Conservation (phyloP, 768 basidiomycete genomes). For the Kwoniella sp. region DNA sequence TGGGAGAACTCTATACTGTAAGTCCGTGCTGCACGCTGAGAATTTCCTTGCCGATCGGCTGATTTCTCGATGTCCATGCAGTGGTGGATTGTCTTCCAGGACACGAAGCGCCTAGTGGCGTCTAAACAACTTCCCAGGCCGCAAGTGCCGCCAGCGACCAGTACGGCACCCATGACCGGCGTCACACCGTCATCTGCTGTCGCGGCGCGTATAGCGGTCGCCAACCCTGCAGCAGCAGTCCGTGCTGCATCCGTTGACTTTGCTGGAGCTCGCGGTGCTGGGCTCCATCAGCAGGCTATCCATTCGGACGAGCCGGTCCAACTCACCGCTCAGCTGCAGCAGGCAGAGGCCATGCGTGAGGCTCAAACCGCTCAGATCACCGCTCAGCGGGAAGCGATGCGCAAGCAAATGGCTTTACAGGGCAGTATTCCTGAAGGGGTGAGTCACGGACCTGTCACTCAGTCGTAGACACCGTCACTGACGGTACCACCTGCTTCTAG, state of each 20-base stretch:
- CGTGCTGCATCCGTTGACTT: slow-evolving; percentile 25
- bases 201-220: slow-evolving; percentile 33
- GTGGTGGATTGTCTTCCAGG: slow-evolving; percentile 30
- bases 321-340: slow-evolving; percentile 21
- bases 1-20: slow-evolving; percentile 29
- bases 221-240: slow-evolving; percentile 28
- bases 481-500: not conserved
- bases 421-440: not conserved
- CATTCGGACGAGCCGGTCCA: slow-evolving; percentile 1
- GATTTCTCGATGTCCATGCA: slow-evolving; percentile 3
- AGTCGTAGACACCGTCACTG: not conserved
- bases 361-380: slow-evolving; percentile 27
- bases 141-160: not conserved
- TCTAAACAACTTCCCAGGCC: slow-evolving; percentile 1
- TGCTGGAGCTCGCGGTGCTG: slow-evolving; percentile 5
- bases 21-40: slow-evolving; percentile 3
- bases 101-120: slow-evolving; percentile 13
- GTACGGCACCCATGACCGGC: slow-evolving; percentile 10
- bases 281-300: not conserved
- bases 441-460: not conserved
- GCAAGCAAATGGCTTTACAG: not conserved
- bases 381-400: slow-evolving; percentile 12
- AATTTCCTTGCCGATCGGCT: not conserved
- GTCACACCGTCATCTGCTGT: slow-evolving; percentile 28
- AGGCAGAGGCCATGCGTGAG: slow-evolving; percentile 25